Evolutionary conservation across 257 asterid species (phyloP), one percentile per base, ranked within the genome.

Genomic region (Salvia splendens): DNA sequence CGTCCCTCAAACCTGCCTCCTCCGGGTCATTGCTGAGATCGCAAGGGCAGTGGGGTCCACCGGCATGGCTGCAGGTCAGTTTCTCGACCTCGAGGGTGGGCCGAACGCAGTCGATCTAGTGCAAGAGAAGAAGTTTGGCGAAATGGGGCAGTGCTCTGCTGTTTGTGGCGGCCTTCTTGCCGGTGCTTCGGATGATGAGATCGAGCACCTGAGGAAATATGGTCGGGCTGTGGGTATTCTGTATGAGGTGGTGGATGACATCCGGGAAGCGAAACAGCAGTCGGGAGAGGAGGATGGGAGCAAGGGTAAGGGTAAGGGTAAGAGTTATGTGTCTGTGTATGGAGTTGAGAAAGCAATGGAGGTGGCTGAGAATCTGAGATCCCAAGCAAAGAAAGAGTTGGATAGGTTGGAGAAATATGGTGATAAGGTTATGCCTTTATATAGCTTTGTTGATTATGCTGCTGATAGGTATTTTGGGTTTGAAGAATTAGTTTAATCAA

Each of bases 21-120:
- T 93, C 14, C 68, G 70, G 40, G 96, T 90, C 12, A 75, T 93
- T 67, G 84, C 96, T 0, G 98, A 93, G 87, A 93, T 93, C 11
- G 98, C 97, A 8, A 79, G 95, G 65, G 89, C 98, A 10, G 98
- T 92, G 81, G 98, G 98, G 61, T 89, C 98, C 77, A 89, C 96
- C 0, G 97, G 98, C 3, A 92, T 92, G 98, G 96, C 94, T 41
- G 98, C 97, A 0, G 97, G 98, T 41, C 98, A 92, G 78, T 83
- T 92, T 28, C 49, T 89, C 4, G 98, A 89, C 78, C 91, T 89
- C 8, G 97, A 84, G 67, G 95, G 96, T 35, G 89, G 90, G 12
- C 87, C 97, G 12, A 78, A 83, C 40, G 91, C 85, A 9, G 84
- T 92, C 14, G 93, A 84, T 12, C 88, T 86, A 20, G 87, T 89